Conservation (phyloP, 208 protist genomes). For the Leishmania guyanensis region DNA sequence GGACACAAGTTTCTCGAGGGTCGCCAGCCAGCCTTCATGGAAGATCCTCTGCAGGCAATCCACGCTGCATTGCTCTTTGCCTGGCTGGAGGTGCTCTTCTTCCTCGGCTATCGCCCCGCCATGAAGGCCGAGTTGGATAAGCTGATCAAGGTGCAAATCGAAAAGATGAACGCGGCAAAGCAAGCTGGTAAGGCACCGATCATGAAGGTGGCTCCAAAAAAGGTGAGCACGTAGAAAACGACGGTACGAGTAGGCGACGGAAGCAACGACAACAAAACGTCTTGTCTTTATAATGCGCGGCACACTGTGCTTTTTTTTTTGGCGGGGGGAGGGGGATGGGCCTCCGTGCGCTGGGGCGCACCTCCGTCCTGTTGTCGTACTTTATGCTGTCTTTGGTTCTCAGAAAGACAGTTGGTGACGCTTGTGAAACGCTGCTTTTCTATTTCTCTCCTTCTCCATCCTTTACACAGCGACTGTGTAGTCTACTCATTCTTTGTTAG, state of each 20-base stretch:
- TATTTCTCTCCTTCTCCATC: not conserved
- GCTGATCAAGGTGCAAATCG: constrained; percentile 36
- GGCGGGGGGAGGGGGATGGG: not conserved
- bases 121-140: constrained; percentile 52
- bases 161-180: constrained; percentile 31
- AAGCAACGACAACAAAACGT: not conserved
- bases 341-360: not conserved
- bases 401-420: not conserved
- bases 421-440: not conserved
- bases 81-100: constrained; percentile 80
- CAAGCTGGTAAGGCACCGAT: constrained; percentile 4
- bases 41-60: constrained; percentile 75
- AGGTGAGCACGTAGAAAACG: not conserved
- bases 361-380: not conserved
- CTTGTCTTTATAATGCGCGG: not conserved
- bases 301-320: constrained; percentile 26
- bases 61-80: constrained; percentile 72
- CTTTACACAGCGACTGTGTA: not conserved
- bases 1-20: constrained; percentile 56
- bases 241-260: not conserved
- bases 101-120: constrained; percentile 63
- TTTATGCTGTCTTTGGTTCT: not conserved
- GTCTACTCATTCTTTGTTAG: too few species aligned
- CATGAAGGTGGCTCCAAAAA: constrained; percentile 2
- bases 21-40: constrained; percentile 71